Conservation (phyloP, 2,329 filamentous ascomycete species). For the Ophioceras dolichostomum region DNA sequence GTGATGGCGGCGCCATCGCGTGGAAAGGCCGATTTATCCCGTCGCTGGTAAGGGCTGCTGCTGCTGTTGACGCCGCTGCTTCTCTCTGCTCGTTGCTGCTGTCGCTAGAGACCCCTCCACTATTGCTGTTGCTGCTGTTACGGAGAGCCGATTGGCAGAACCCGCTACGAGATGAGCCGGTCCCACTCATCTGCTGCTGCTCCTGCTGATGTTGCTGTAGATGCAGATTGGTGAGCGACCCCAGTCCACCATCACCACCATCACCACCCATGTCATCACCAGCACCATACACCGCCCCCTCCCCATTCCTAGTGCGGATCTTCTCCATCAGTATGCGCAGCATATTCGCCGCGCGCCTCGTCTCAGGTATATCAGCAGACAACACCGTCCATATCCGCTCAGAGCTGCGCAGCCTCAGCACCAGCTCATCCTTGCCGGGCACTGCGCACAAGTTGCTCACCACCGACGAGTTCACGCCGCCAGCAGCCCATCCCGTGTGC, state of each 20-base stretch:
- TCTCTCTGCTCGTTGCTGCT: too few species aligned
- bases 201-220: background rate
- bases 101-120: too few species aligned
- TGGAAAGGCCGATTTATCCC: too few species aligned
- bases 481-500: slow-evolving; percentile 23
- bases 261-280: too few species aligned
- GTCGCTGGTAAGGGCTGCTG: too few species aligned
- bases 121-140: too few species aligned
- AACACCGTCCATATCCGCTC: slow-evolving; percentile 30
- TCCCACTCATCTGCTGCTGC: too few species aligned
- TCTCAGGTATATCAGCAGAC: slow-evolving; percentile 21
- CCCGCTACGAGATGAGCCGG: too few species aligned
- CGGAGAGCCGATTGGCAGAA: too few species aligned
- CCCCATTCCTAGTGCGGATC: slow-evolving; percentile 9
- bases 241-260: background rate
- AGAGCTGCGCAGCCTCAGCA: slow-evolving; percentile 27
- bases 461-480: background rate
- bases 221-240: slow-evolving; percentile 7
- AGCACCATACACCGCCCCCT: background rate
- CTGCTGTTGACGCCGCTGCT: too few species aligned
- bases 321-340: slow-evolving; percentile 31
- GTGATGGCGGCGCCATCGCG: too few species aligned
- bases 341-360: slow-evolving; percentile 32
- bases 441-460: slow-evolving; percentile 7
- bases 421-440: slow-evolving; percentile 25